These are phyloP conservation scores for Sporobolomyces phaffii DNA, from an alignment of 768 basidiomycete genomes.

Conservation along the genomic window DNA sequence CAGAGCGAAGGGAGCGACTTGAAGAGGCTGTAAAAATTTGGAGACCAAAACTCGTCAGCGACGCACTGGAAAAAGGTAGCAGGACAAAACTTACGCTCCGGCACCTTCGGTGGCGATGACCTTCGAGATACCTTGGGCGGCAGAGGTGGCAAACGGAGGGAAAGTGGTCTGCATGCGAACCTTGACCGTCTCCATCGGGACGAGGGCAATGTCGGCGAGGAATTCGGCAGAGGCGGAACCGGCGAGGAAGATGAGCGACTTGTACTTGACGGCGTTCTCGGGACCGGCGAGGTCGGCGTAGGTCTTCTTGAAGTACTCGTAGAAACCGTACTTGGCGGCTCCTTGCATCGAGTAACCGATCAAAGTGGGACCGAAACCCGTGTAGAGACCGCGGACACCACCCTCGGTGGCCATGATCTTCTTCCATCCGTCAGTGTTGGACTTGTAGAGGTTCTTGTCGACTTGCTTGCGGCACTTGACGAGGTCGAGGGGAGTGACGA, in stretches of 20 bases:
- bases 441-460: slow-evolving; percentile 42
- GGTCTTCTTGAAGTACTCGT: slow-evolving; percentile 49
- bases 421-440: slow-evolving; percentile 42
- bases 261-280: slow-evolving; percentile 49
- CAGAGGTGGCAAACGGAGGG: slow-evolving; percentile 40
- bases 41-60: background rate
- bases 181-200: slow-evolving; percentile 46
- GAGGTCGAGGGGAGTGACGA: slow-evolving; percentile 43
- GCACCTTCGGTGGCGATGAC: slow-evolving; percentile 39
- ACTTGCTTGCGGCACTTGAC: slow-evolving; percentile 44
- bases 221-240: slow-evolving; percentile 52
- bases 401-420: slow-evolving; percentile 41
- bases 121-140: slow-evolving; percentile 34
- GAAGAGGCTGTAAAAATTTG: slow-evolving; percentile 29
- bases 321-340: slow-evolving; percentile 51
- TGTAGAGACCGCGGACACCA: slow-evolving; percentile 43
- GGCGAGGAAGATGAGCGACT: slow-evolving; percentile 51
- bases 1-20: slow-evolving; percentile 44
- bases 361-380: slow-evolving; percentile 51
- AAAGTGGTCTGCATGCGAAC: slow-evolving; percentile 44
- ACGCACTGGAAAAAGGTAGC: no score
- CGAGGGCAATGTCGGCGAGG: slow-evolving; percentile 52
- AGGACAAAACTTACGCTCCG: slow-evolving; percentile 30
- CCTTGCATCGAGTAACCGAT: slow-evolving; percentile 52
- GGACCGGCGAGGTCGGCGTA: slow-evolving; percentile 50